phyloP scores from a whole-genome alignment of 768 basidiomycete genomes.

The Tulasnella sp. region DNA sequence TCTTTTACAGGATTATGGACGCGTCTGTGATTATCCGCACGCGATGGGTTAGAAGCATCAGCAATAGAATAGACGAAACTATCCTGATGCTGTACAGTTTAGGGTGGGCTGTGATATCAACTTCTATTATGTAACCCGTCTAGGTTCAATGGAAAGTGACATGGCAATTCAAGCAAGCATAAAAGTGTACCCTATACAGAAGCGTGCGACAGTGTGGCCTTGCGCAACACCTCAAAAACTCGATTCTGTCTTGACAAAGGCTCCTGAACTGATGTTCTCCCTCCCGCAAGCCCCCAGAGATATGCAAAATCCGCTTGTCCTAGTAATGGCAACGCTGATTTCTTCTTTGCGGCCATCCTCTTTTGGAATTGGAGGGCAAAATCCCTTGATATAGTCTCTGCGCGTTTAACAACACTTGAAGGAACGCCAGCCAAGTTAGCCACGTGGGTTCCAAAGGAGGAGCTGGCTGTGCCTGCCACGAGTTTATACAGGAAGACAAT shows the following conservation, averaged over 20 bases:
- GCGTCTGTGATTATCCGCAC: too few relatives aligned
- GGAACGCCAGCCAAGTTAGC: conserved; percentile 92
- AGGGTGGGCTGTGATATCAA: too few relatives aligned
- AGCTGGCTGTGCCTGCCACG: conserved; percentile 70
- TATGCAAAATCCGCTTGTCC: conserved; percentile 87
- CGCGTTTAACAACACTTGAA: conserved; percentile 67
- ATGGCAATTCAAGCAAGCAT: too few relatives aligned
- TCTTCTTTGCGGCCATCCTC: conserved; percentile 43
- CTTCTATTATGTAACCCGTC: too few relatives aligned
- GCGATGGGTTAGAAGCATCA: too few relatives aligned
- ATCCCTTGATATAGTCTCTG: conserved; percentile 72
- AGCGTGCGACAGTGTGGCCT: too few relatives aligned
- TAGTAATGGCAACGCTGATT: conserved; percentile 49
- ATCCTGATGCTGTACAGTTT: too few relatives aligned
- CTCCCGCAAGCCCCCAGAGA: conserved; percentile 32
- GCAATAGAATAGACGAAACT: too few relatives aligned
- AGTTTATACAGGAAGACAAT: conserved; percentile 93
- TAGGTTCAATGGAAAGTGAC: too few relatives aligned
- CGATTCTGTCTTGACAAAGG: neutral
- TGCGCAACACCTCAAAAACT: neutral
- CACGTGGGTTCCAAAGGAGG: conserved; percentile 88
- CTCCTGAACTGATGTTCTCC: too few relatives aligned
- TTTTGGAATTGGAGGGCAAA: conserved; percentile 83
- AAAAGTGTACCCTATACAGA: too few relatives aligned
- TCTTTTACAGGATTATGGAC: too few relatives aligned